A percentile compares a stretch with the other conserved stretches of the same genome.
phyloP scores from a whole-genome alignment of 2,329 filamentous ascomycete genomes.

The Colletotrichum sp. region DNA sequence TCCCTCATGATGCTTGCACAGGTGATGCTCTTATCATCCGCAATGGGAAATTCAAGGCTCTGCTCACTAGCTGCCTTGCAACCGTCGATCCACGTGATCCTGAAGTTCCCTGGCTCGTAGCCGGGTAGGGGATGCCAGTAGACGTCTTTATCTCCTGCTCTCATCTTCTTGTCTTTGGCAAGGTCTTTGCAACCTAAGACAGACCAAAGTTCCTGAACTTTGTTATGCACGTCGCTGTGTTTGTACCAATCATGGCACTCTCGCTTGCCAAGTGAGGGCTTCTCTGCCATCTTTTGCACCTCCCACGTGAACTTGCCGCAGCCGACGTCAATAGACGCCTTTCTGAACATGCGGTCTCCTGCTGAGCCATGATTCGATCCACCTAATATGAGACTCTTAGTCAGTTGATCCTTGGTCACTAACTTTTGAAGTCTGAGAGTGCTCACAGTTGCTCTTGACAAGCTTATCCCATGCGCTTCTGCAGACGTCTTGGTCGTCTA shows the following conservation, averaged over 20 bases:
- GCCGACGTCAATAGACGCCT: neutral
- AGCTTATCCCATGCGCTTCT: neutral
- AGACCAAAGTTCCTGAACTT: too few species aligned
- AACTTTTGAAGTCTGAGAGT: neutral
- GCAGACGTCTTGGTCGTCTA: neutral
- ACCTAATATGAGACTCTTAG: neutral
- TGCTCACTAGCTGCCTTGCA: neutral
- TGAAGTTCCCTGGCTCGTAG: too few species aligned
- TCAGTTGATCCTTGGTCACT: neutral
- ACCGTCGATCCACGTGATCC: neutral
- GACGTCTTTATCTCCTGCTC: too few species aligned
- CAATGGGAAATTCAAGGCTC: neutral
- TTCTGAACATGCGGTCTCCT: neutral
- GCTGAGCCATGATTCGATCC: neutral
- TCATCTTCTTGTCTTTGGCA: too few species aligned
- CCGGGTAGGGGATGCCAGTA: too few species aligned
- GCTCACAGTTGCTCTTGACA: neutral
- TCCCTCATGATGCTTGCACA: neutral
- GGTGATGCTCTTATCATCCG: neutral
- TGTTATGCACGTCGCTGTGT: too few species aligned
- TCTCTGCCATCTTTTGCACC: neutral
- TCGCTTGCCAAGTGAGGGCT: too few species aligned
- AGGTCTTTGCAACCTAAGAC: too few species aligned
- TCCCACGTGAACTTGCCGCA: neutral
- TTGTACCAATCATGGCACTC: too few species aligned